Base-by-base conservation (phyloP, 179 eudicot genomes). In the Silene vulgaris region DNA sequence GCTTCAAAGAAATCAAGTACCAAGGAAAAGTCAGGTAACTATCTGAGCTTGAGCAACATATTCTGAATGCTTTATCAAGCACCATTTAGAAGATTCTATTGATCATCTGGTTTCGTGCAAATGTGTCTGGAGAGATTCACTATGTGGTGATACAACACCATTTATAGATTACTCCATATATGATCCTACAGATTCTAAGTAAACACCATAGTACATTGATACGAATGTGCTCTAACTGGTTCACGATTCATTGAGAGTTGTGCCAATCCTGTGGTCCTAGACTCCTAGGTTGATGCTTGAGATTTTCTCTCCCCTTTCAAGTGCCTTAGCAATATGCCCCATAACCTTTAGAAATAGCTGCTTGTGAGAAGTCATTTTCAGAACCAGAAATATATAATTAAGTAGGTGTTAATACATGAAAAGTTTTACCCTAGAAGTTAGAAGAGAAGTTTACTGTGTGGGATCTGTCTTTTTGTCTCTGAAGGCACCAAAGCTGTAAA, bases 1-100 rank as follows among this genome's bases (percentile, higher is more conserved):
- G 77, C 89, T 71, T 81, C 96, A 17, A 89, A 88, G 87, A 88
- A 86, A 81, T 78, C 91, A 72, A 90, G 89, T 87, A 66, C 78
- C 13, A 75, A 75, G 65, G 78, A 75, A 30, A 75, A 75, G 61
- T 66, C 78, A 29, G 78, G 48, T 52, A 59, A 16, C 2, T 54
- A 20, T 66, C 57, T n/a, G 28, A 60, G 57, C 26, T 63, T 64
- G 17, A 63, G 57, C 65, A 54, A 16, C 65, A 48, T 50, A 26
- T 68, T 16, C 50, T 60, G 28, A 45, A 21, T 70, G 37, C 37
- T 65, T 73, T 60, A 2, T 6, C 13, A 6, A 60, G 17, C 11
- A 52, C 57, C n/a, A 52, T 8, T 50, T 14, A 8, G n/a, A 52
- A 52, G 59, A 52, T 48, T 20, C 1, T 17, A 9, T 43, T 6